These are phyloP conservation scores for Hanseniaspora singularis DNA, from an alignment of 805 yeast genomes.

Conservation along the genomic window DNA sequence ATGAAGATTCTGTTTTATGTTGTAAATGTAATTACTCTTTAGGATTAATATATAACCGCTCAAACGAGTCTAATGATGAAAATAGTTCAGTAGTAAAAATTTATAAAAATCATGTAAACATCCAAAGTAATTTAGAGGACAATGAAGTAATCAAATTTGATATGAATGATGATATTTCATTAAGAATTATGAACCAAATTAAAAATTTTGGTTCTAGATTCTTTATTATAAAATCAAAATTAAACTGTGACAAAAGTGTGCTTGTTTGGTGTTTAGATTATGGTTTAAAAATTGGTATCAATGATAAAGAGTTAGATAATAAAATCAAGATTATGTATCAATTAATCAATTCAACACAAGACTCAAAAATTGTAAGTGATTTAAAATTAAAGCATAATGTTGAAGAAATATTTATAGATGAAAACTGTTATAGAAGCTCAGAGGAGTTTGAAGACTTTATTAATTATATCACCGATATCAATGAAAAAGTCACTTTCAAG, in stretches of 20 bases:
- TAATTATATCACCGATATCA: conserved; percentile 17
- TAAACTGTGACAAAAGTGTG: no score
- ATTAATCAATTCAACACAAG: not conserved
- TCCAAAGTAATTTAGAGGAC: not conserved
- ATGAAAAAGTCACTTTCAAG: conserved; percentile 15
- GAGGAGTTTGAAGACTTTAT: conserved; percentile 23
- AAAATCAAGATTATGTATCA: conserved; percentile 4
- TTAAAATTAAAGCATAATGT: not conserved
- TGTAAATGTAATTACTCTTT: conserved; percentile 18
- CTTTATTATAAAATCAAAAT: not conserved
- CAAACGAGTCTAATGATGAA: conserved; percentile 17
- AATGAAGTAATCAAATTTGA: not conserved
- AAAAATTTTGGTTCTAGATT: conserved; percentile 7
- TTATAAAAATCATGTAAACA: no score
- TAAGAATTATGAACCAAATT: not conserved
- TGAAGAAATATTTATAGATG: conserved; percentile 20
- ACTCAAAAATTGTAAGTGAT: not conserved
- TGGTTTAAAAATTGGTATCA: conserved; percentile 4
- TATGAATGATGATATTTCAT: not conserved
- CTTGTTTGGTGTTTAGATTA: conserved; percentile 11
- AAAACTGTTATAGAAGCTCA: conserved; percentile 15
- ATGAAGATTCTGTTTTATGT: conserved; percentile 17
- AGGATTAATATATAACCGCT: conserved; percentile 19
- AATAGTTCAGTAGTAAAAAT: no score
- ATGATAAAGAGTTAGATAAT: not conserved